Evolutionary conservation across 495 filamentous ascomycete genomes (phyloP), one percentile per base, ranked within the genome.

Genomic region (Daldinia decipiens): DNA sequence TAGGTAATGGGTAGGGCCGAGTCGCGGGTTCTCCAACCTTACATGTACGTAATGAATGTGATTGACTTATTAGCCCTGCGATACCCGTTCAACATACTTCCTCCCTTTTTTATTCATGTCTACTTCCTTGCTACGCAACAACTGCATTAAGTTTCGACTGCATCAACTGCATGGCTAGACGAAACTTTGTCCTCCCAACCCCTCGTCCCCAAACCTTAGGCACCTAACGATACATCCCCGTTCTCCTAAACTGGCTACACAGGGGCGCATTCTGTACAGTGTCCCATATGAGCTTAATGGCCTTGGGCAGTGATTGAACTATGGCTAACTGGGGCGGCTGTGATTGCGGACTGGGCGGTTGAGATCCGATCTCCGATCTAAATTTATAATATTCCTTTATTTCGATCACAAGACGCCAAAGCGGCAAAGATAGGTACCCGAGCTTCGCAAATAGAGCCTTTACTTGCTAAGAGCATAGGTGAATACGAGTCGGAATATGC

Each of bases 141-240:
- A 68, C 26, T 39, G 65, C 50, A 61, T 59, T 40, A n/a, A 62
- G 19, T 43, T 59, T 50, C 2, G 31, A 8, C 40, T 70, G 29
- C 27, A 56, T 50, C n/a, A 40, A 40, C 39, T 40, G 12, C 39
- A 24, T 47, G 7, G 4, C 57, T 65, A 63, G 67, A 68, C 56
- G 31, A 73, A 76, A 76, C 74, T 73, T 50, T 68, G 47, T 59
- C 64, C 61, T 26, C 43, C 62, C 36, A 54, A 6, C 57, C 27
- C 50, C 53, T 3, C 26, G 26, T 27, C 26, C 4, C 4, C 4
- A 27, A 27, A 27, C 26, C 26, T 27, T 27, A 27, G 26, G 26
- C 4, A 27, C 26, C 26, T 27, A 27, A 27, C 26, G 26, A 27
- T 27, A 32, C 5, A 7, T 32, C 11, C 32, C 11, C 3, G 11